Evolutionary conservation across 768 basidiomycete species (phyloP).

Genomic region (Tylopilus sp.): DNA sequence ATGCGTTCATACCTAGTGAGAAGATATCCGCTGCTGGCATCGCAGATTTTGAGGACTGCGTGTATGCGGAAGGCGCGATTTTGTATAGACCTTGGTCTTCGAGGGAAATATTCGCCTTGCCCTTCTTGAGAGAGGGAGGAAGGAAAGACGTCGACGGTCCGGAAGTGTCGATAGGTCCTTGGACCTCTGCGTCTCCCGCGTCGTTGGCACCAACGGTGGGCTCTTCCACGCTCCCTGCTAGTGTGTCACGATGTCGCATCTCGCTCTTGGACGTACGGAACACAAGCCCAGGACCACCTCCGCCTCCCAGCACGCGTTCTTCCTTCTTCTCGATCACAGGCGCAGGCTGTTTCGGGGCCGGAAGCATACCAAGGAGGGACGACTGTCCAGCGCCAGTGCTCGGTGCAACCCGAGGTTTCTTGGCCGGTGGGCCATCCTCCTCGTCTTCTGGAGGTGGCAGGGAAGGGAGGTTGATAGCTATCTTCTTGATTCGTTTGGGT

Average conservation of each 20-base stretch:
- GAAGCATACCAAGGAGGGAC: slow-evolving; percentile 68
- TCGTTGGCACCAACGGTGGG: slow-evolving; percentile 15
- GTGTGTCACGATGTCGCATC: slow-evolving; percentile 9
- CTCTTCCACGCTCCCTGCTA: slow-evolving; percentile 23
- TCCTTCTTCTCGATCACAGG: slow-evolving; percentile 37
- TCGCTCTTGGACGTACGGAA: slow-evolving; percentile 42
- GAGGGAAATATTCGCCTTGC: slow-evolving; percentile 55
- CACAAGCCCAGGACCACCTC: slow-evolving; percentile 57
- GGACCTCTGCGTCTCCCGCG: not conserved
- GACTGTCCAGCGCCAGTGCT: slow-evolving; percentile 54
- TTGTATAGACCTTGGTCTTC: slow-evolving; percentile 35
- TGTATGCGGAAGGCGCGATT: slow-evolving; percentile 7
- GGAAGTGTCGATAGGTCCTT: not conserved
- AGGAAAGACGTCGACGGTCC: slow-evolving; percentile 45
- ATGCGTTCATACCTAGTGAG: slow-evolving; percentile 46
- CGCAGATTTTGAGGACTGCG: slow-evolving; percentile 11
- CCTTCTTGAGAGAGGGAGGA: slow-evolving; percentile 58
- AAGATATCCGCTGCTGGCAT: slow-evolving; percentile 61
- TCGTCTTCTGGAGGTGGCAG: slow-evolving; percentile 35
- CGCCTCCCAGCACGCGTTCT: slow-evolving; percentile 63
- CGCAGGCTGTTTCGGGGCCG: slow-evolving; percentile 58
- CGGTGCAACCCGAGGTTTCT: slow-evolving; percentile 50
- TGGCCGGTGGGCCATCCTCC: slow-evolving; percentile 54
- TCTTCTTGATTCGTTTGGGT: slow-evolving; percentile 43
- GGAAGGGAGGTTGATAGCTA: slow-evolving; percentile 37